A percentile compares a stretch with the other conserved stretches of the same genome.
phyloP scores from a whole-genome alignment of 2,329 filamentous ascomycete species.

The Rutstroemia sp. region DNA sequence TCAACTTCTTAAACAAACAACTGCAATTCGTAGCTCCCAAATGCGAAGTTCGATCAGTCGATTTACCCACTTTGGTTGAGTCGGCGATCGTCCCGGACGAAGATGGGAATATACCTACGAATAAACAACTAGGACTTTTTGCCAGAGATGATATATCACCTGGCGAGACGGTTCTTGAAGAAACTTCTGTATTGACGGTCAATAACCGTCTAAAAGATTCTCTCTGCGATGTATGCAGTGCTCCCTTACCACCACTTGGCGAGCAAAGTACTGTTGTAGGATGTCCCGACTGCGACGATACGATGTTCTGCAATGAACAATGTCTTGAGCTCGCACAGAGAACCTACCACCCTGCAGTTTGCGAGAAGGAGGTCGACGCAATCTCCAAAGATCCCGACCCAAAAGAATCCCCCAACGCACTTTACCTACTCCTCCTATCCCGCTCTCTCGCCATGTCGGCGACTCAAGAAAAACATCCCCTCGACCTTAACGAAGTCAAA shows the following conservation, averaged over 20 bases:
- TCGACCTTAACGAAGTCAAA: slow-evolving; percentile 57
- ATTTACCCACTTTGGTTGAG: slow-evolving; percentile 59
- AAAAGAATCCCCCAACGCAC: slow-evolving; percentile 49
- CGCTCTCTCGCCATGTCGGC: slow-evolving; percentile 56
- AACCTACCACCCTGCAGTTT: slow-evolving; percentile 57
- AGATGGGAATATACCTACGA: slow-evolving; percentile 47
- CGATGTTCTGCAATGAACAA: slow-evolving; percentile 56
- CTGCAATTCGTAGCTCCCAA: slow-evolving; percentile 67
- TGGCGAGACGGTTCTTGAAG: slow-evolving; percentile 68
- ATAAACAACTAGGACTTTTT: slow-evolving; percentile 82
- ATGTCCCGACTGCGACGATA: slow-evolving; percentile 56
- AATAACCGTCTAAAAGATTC: slow-evolving; percentile 82
- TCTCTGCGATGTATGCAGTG: slow-evolving; percentile 84
- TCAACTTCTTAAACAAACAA: slow-evolving; percentile 64
- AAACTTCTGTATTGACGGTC: slow-evolving; percentile 81
- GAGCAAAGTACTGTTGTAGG: slow-evolving; percentile 40
- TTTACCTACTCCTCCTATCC: slow-evolving; percentile 56
- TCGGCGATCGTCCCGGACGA: slow-evolving; percentile 42
- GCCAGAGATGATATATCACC: slow-evolving; percentile 73
- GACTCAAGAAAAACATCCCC: slow-evolving; percentile 53
- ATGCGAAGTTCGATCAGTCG: slow-evolving; percentile 69
- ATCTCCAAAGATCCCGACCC: slow-evolving; percentile 58
- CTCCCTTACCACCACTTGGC: slow-evolving; percentile 55
- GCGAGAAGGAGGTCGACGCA: slow-evolving; percentile 58
- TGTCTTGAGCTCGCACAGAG: slow-evolving; percentile 52